Evolutionary conservation across 1,284 basidiomycete genomes (phyloP).

Genomic region (Sanguinoderma infundibulare): DNA sequence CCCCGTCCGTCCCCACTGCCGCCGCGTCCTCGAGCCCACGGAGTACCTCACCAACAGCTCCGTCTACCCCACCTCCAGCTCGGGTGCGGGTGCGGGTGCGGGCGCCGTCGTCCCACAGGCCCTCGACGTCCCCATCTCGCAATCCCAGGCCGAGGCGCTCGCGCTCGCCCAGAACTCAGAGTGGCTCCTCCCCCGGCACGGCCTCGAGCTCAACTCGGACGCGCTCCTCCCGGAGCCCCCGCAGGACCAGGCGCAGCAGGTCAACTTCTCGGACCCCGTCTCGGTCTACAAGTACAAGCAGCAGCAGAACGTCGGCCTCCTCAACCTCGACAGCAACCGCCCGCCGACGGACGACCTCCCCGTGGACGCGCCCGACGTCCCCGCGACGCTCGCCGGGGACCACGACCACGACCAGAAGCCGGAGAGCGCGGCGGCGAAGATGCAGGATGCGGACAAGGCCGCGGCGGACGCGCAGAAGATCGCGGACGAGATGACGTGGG

Average conservation of each 20-base stretch:
- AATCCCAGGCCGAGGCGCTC: too few relatives aligned
- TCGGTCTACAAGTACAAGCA: conserved; percentile 13
- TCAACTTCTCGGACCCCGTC: conserved; percentile 22
- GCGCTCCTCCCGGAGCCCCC: conserved; percentile 21
- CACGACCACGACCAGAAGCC: too few relatives aligned
- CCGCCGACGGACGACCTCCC: too few relatives aligned
- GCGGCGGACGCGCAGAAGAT: neutral
- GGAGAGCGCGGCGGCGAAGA: too few relatives aligned
- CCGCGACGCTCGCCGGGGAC: too few relatives aligned
- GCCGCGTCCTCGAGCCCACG: conserved; percentile 12
- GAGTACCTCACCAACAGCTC: conserved; percentile 2
- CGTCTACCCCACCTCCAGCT: neutral
- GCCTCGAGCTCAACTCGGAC: conserved; percentile 31
- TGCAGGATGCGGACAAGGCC: conserved; percentile 1
- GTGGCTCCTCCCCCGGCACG: conserved; percentile 12
- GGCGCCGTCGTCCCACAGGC: too few relatives aligned
- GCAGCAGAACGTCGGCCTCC: conserved; percentile 26
- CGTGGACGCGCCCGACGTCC: neutral
- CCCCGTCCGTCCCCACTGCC: neutral
- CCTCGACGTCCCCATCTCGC: too few relatives aligned
- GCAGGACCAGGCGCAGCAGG: conserved; percentile 8
- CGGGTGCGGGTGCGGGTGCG: too few relatives aligned
- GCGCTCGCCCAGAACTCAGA: neutral
- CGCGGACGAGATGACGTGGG: neutral
- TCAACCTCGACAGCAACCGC: conserved; percentile 37